phyloP scores from a whole-genome alignment of 163 green algal genomes.

The Chlamydomonas reinhardtii region DNA sequence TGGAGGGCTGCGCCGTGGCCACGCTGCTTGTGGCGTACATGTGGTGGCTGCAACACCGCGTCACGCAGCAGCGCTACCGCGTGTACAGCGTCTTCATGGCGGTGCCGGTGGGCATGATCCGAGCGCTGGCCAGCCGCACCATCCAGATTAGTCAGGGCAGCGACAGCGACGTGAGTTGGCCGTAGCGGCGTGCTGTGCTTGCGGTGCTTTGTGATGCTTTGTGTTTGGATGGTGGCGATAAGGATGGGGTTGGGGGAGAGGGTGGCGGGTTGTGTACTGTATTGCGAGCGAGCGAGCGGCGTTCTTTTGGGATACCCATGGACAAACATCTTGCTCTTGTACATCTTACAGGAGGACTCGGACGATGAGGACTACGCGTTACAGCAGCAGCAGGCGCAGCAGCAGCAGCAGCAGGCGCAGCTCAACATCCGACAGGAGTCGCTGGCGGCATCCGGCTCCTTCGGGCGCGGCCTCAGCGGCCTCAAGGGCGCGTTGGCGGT shows the following conservation, averaged over 20 bases:
- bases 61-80: slow-evolving; percentile 46
- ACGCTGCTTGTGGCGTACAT: slow-evolving; percentile 41
- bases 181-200: no score
- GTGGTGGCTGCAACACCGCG: slow-evolving; percentile 48
- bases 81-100: slow-evolving; percentile 43
- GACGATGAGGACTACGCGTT: slow-evolving; percentile 26
- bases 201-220: no score
- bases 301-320: no score
- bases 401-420: slow-evolving; percentile 31
- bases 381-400: slow-evolving; percentile 23
- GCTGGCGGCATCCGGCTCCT: background rate
- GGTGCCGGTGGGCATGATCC: slow-evolving; percentile 49
- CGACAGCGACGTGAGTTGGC: slow-evolving; percentile 13
- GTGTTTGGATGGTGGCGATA: no score
- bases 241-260: no score
- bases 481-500: background rate
- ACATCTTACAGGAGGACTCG: slow-evolving; percentile 28
- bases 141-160: slow-evolving; percentile 45
- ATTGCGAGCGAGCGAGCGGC: background rate
- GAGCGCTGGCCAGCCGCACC: slow-evolving; percentile 19
- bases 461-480: background rate
- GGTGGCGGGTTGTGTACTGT: no score
- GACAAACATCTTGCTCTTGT: no score
- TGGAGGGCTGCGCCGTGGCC: slow-evolving; percentile 45
- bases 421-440: slow-evolving; percentile 13